A percentile compares a stretch with the other conserved stretches of the same genome.
Evolutionary conservation across 2,329 filamentous ascomycete species (phyloP).

Genomic region (Akanthomyces dipterigenus): DNA sequence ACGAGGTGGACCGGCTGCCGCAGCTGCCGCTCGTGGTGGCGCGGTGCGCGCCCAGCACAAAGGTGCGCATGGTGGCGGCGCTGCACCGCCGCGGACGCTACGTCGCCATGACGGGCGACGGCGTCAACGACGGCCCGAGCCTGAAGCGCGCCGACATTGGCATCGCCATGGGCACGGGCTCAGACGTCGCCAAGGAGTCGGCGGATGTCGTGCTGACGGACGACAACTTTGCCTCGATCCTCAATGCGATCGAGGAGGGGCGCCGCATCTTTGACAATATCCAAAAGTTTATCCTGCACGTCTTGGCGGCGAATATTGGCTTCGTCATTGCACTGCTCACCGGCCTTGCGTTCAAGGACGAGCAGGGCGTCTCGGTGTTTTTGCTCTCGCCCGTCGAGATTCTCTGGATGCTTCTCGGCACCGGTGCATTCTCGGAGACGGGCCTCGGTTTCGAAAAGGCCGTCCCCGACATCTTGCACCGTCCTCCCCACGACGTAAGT

Average conservation of each 20-base stretch:
- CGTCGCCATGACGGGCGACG: slow-evolving; percentile 64
- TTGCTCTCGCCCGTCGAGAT: slow-evolving; percentile 65
- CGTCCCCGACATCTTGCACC: slow-evolving; percentile 57
- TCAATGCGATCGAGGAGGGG: slow-evolving; percentile 53
- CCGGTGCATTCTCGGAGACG: slow-evolving; percentile 63
- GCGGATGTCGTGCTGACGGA: slow-evolving; percentile 60
- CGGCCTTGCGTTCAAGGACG: slow-evolving; percentile 63
- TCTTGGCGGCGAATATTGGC: slow-evolving; percentile 60
- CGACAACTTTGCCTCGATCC: slow-evolving; percentile 52
- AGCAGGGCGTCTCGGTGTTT: slow-evolving; percentile 57
- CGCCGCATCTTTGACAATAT: slow-evolving; percentile 65
- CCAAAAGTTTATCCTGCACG: slow-evolving; percentile 62
- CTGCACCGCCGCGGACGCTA: slow-evolving; percentile 56
- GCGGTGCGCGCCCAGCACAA: slow-evolving; percentile 63
- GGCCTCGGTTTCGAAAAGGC: slow-evolving; percentile 65
- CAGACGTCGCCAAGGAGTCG: slow-evolving; percentile 63
- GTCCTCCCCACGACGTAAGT: slow-evolving; percentile 54
- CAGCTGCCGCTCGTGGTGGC: slow-evolving; percentile 61
- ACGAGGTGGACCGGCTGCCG: slow-evolving; percentile 55
- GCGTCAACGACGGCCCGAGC: slow-evolving; percentile 63
- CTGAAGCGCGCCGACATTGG: slow-evolving; percentile 62
- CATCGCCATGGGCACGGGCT: slow-evolving; percentile 64
- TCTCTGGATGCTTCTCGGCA: slow-evolving; percentile 70
- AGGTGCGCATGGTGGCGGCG: slow-evolving; percentile 70
- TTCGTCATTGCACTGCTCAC: slow-evolving; percentile 61